A percentile compares a stretch with the other conserved stretches of the same genome.
phyloP scores from a whole-genome alignment of 23 red algal species.

The Agarophyton chilense region DNA sequence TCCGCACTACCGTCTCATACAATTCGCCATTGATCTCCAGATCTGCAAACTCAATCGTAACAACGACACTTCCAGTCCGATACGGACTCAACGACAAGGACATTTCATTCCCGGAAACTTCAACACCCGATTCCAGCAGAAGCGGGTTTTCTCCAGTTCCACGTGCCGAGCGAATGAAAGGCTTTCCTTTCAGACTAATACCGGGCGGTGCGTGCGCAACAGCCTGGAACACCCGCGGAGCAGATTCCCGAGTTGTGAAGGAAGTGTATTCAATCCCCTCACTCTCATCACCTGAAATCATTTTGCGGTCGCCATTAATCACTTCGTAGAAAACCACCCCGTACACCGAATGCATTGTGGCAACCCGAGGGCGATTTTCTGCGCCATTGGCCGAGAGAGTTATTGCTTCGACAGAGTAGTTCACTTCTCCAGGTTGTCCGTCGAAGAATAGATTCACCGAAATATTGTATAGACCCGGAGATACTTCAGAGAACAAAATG shows the following conservation, averaged over 20 bases:
- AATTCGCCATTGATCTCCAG: not conserved
- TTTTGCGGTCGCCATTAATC: not conserved
- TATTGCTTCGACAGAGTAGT: not conserved
- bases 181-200: not conserved
- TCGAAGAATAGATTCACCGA: not conserved
- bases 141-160: not conserved
- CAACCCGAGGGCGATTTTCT: not conserved
- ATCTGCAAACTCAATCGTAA: not conserved
- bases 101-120: not conserved
- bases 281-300: slow-evolving; percentile 2
- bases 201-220: not conserved
- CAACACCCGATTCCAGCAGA: not conserved
- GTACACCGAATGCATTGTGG: not conserved
- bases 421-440: not conserved
- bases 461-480: not conserved
- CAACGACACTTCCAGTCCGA: not conserved
- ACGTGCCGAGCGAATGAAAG: not conserved
- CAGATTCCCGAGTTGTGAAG: not conserved
- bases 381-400: not conserved
- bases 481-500: not conserved
- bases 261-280: not conserved
- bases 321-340: slow-evolving; percentile 1
- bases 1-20: not conserved
- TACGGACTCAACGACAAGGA: not conserved
- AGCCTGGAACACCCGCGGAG: not conserved